Base-by-base conservation (phyloP, 2,329 filamentous ascomycete genomes). In the Aspergillus sp. region DNA sequence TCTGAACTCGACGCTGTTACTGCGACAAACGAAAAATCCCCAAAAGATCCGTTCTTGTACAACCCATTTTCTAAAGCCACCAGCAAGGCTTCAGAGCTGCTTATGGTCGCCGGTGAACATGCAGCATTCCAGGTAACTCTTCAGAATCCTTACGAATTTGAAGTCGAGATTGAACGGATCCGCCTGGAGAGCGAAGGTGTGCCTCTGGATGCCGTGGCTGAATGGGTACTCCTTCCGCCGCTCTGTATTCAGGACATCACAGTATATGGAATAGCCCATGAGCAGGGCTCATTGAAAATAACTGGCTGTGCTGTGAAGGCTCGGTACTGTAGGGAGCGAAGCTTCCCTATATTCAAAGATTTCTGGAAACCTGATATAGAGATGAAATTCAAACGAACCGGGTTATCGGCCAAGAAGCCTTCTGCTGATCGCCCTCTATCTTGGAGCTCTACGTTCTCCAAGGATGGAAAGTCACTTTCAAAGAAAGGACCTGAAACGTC, bases 71-170 rank as follows among this genome's bases (percentile, higher is more conserved):
- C 92, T 18, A 91, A 92, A 73, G 70, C 88, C 51, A 81, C 82
- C 22, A 78, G 78, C 17, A 76, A 73, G 22, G 79, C 81, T 2
- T 78, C 83, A 12, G 86, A 92, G 57, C 83, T 82, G 56, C 83
- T 91, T 1, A 79, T 97, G 30, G 90, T 98, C 18, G 87, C 90
- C 4, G 88, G 87, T 15, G 93, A 98, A 72, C 76, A 84, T 57
- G 87, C 90, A 2, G 86, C 83, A 4, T 96, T 97, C 73, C 84
- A 85, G 64, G 83, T 98, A 30, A 92, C 89, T 2, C 79, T 99
- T 17, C 95, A 98, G 69, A 99, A 99, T 66, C 91, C 93, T 0
- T 97, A 92, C 65, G 93, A 98, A 59, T 89, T 98, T 62, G 91
- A 97, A 60, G 78, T 99, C 4, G 91, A 96, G 54, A 87, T 99